Base-by-base conservation (phyloP, 371 early-diverging fungal species). In the Actinomucor elegans region DNA sequence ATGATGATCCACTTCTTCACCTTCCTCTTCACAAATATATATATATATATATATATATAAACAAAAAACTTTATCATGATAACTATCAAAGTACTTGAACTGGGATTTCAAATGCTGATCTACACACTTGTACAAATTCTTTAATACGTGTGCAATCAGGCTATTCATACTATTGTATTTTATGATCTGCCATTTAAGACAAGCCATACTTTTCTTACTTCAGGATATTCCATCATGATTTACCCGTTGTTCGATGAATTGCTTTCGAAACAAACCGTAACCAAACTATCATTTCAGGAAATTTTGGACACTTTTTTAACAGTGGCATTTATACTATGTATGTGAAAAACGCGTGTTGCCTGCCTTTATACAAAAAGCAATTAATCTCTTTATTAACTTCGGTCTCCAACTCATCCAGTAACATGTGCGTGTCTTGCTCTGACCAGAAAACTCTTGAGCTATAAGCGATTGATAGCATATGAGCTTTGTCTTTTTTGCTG, bases 221-320 rank as follows among this genome's bases (percentile, higher is more conserved):
- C 9, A 52, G 36, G 11, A 55, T 51, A 9, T 47, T 45, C 56
- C 56, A 61, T 56, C 61, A 55, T 10, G 56, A 55, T 15, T 51
- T 55, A 4, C 61, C 61, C 27, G 56, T 61, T n/a, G 56, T 56
- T 23, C 31, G 28, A 41, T 52, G 50, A 12, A 61, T 61, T 0
- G 56, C 56, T 31, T 61, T 48, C 61, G 56, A 61, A 3, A 52
- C 55, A 17, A 46, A 40, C 61, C 61, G 55, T 33, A 61, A 18
- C 61, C 61, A 61, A 31, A 55, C 11, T 3, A 55, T 60, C 33
- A 49, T 48, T 12, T 61, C 47, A n/a, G 31, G 37, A 10, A 55
- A 36, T 27, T n/a, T n/a, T n/a, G n/a, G n/a, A n/a, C n/a, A n/a
- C n/a, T n/a, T n/a, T n/a, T n/a, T n/a, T n/a, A n/a, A n/a, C n/a